A percentile compares a stretch with the other conserved stretches of the same genome.
These are phyloP conservation scores for Gossypium trilobum DNA, from an alignment of 441 rosid genomes.

Conservation along the genomic window DNA sequence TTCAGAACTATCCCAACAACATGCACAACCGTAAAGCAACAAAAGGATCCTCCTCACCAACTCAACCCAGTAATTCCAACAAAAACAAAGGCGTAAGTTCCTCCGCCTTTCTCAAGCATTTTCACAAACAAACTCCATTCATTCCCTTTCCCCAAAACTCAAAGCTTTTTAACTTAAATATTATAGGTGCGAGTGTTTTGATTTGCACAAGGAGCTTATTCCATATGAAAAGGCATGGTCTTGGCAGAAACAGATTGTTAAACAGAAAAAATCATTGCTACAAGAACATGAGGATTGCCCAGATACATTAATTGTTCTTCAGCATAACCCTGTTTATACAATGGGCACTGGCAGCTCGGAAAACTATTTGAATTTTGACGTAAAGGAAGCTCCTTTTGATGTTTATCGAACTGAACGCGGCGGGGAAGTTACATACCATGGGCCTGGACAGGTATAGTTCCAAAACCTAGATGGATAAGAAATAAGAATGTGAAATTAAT, in stretches of 20 bases:
- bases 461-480: background rate
- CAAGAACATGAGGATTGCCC: conserved; percentile 48
- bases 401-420: conserved; percentile 73
- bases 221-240: conserved; percentile 61
- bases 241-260: conserved; percentile 55
- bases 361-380: conserved; percentile 48
- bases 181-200: conserved; percentile 45
- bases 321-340: conserved; percentile 67
- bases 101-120: conserved; percentile 21
- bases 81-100: conserved; percentile 22
- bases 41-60: conserved; percentile 12
- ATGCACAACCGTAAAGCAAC: conserved; percentile 6
- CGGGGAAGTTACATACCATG: conserved; percentile 88
- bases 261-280: conserved; percentile 45
- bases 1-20: conserved; percentile 21
- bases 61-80: conserved; percentile 15
- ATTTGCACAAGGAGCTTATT: conserved; percentile 37
- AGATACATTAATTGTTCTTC: conserved; percentile 54
- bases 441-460: conserved; percentile 74
- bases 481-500: background rate
- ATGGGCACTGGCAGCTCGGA: conserved; percentile 59
- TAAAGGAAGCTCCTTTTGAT: conserved; percentile 57
- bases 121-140: conserved; percentile 18
- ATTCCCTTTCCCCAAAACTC: background rate
- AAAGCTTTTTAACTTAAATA: background rate